Evolutionary conservation across 208 protist species (phyloP), one percentile per base, ranked within the genome.

Genomic region (Trichomonas tenax): DNA sequence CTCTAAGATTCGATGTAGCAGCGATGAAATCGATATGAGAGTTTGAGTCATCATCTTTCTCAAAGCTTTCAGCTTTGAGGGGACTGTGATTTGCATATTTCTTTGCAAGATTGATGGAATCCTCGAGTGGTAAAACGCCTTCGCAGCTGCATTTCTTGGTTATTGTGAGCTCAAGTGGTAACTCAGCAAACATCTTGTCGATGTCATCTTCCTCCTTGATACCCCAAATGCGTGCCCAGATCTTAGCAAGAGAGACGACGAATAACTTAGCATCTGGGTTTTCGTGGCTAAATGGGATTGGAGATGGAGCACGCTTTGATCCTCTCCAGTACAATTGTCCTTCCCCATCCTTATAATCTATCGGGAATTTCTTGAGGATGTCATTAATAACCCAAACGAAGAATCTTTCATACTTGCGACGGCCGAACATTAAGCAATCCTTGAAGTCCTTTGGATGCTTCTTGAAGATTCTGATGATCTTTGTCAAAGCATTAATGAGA

Each of bases 341-440:
- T 26, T 82, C 36, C 0, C 72, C 45, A 34, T 98, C 99, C 6
- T 98, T 96, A 97, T 98, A 98, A 97, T 99, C 99, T 31, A 98
- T 96, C 34, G 99, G 99, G 97, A 99, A 99, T 97, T 99, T 99
- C 97, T 98, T 98, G 40, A 99, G 98, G 31, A 99, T 98, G 97
- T 99, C 98, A 63, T 97, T 96, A 96, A 99, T 99, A 46, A 97
- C 97, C 82, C 99, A 98, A 97, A 98, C 97, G 97, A 99, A 99
- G 63, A 98, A 98, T 81, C 99, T 98, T 97, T 99, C 98, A 96
- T 99, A 99, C 36, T 98, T 96, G 0, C 98, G 96, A 41, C 99
- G 98, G 34, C 99, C 99, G 97, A 98, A 98, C 17, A 96, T 96
- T 14, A 99, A 97, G 97, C 99, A 99, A 97, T 99, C 98, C 45